Conservation (phyloP, 257 asterid genomes). For the Striga asiatica region DNA sequence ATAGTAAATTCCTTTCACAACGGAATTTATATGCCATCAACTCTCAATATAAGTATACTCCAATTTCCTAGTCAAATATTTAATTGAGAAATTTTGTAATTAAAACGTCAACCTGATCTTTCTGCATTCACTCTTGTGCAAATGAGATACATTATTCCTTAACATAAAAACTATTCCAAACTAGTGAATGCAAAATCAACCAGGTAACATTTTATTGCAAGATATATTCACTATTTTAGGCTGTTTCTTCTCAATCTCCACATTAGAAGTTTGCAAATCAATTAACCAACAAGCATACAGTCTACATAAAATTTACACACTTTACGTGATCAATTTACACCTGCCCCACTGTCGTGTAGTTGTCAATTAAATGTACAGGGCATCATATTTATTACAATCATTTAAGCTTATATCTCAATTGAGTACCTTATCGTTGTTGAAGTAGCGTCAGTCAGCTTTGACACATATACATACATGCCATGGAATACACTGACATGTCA, state of each 20-base stretch:
- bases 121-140: neutral
- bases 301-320: neutral
- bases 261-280: neutral
- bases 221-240: neutral
- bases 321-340: neutral
- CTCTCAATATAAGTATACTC: neutral
- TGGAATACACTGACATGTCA: neutral
- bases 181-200: neutral
- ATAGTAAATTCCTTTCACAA: slow-evolving; percentile 4
- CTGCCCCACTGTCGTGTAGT: neutral
- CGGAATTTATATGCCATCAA: neutral
- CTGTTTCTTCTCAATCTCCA: neutral
- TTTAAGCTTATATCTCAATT: neutral
- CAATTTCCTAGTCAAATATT: neutral
- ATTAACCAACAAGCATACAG: neutral
- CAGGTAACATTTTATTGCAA: neutral
- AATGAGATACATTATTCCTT: neutral
- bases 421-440: neutral
- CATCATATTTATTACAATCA: neutral
- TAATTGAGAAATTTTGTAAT: neutral
- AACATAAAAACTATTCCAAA: neutral
- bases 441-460: neutral
- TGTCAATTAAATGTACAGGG: neutral
- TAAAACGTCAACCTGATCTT: neutral
- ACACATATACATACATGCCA: neutral